Evolutionary conservation across 768 basidiomycete species (phyloP).

Genomic region (Auriscalpium vulgare): DNA sequence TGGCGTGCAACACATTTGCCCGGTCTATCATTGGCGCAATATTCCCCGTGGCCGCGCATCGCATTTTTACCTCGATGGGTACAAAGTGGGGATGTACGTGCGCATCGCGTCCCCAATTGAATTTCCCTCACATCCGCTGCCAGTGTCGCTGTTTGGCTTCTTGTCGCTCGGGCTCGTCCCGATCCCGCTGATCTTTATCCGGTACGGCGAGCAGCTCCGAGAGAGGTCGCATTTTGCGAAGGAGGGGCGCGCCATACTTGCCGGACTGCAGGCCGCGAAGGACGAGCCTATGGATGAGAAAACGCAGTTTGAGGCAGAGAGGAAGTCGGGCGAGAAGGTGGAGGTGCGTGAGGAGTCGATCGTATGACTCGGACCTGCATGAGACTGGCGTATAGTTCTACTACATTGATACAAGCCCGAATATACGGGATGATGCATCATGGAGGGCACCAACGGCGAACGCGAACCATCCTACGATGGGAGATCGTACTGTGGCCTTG

Average conservation of each 20-base stretch:
- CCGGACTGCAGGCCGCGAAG: constrained; percentile 4
- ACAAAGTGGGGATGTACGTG: constrained; percentile 19
- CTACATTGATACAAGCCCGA: too few species aligned
- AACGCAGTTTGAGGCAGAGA: background rate
- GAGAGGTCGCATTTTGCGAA: constrained; percentile 15
- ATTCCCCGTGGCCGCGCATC: constrained; percentile 17
- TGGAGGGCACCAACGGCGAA: too few species aligned
- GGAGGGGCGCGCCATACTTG: constrained; percentile 11
- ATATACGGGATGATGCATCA: too few species aligned
- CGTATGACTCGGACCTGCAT: too few species aligned
- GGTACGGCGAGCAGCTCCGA: constrained; percentile 17
- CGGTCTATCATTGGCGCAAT: constrained; percentile 15
- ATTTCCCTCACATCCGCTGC: too few species aligned
- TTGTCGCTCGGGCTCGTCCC: constrained; percentile 16
- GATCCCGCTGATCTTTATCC: constrained; percentile 18
- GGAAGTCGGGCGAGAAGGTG: too few species aligned
- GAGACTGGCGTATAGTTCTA: too few species aligned
- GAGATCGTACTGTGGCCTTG: too few species aligned
- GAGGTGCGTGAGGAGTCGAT: too few species aligned
- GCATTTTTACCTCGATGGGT: constrained; percentile 12
- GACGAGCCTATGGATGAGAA: background rate
- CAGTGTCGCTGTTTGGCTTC: constrained; percentile 19
- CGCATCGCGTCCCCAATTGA: background rate
- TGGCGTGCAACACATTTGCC: constrained; percentile 13
- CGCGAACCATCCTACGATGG: too few species aligned